These are phyloP conservation scores for Verticillium alfalfae DNA, from an alignment of 2,329 filamentous ascomycete species.

Conservation along the genomic window DNA sequence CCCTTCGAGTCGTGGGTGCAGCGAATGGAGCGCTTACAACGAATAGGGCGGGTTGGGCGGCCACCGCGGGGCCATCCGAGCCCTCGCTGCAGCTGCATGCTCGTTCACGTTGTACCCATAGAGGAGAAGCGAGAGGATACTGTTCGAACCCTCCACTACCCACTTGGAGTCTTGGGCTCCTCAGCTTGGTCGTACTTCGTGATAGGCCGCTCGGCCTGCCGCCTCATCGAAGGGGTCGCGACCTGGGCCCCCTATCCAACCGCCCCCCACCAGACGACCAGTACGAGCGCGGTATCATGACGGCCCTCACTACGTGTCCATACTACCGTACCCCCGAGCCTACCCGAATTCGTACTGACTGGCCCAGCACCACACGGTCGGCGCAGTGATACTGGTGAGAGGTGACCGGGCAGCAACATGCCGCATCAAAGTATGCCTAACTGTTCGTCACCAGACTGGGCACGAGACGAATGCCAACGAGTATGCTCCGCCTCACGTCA, in stretches of 20 bases:
- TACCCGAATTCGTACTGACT: neutral
- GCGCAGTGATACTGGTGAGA: no score
- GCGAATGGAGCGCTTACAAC: neutral
- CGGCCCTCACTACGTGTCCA: neutral
- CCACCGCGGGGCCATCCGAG: neutral
- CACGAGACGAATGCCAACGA: neutral
- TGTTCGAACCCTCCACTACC: neutral
- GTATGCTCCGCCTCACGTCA: neutral
- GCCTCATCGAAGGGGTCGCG: neutral
- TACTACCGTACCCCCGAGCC: neutral
- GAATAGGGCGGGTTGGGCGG: neutral
- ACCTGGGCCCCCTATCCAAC: neutral
- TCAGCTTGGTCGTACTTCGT: neutral
- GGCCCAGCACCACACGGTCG: neutral
- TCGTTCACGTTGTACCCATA: neutral
- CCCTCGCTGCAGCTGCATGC: neutral
- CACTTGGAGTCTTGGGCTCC: neutral
- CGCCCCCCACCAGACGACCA: neutral
- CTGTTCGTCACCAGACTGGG: neutral
- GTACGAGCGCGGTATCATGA: neutral
- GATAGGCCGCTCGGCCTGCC: neutral
- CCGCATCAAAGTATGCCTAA: neutral
- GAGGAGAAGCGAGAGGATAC: neutral
- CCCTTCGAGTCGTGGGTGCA: neutral
- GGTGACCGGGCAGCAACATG: neutral